A percentile compares a stretch with the other conserved stretches of the same genome.
phyloP scores from a whole-genome alignment of 345 rosid species.

The Mangifera indica region DNA sequence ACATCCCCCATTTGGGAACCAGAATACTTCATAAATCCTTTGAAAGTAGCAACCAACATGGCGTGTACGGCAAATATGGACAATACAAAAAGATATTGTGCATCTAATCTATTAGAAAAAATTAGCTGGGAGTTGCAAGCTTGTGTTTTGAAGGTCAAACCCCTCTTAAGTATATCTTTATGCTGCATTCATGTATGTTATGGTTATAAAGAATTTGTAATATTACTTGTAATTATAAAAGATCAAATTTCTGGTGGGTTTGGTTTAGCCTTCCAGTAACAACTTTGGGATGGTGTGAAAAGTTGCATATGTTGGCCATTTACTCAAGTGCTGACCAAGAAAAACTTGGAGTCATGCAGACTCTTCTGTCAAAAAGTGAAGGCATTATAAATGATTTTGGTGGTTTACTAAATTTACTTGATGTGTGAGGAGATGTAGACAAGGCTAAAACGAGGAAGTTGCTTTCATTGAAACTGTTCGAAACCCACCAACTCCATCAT shows the following conservation, averaged over 20 bases:
- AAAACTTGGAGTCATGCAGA: not conserved
- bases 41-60: slow-evolving; percentile 8
- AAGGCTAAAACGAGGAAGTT: not conserved
- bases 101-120: not conserved
- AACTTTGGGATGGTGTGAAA: not conserved
- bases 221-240: too few relatives aligned
- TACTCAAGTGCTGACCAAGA: slow-evolving; percentile 3
- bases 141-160: not conserved
- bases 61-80: slow-evolving; percentile 19
- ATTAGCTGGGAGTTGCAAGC: not conserved
- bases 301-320: not conserved
- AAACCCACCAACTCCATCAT: not conserved
- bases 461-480: not conserved
- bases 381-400: not conserved
- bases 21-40: not conserved
- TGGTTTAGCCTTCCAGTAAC: not conserved
- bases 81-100: not conserved
- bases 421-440: too few relatives aligned
- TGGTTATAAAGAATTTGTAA: too few relatives aligned
- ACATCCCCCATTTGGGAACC: not conserved
- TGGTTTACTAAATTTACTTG: not conserved
- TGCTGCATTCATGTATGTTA: too few relatives aligned
- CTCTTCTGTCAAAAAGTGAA: not conserved
- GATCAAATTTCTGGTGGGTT: not conserved
- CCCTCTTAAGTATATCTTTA: too few relatives aligned